These are phyloP conservation scores for Vigna nakashimae DNA, from an alignment of 306 rosid species.

Conservation along the genomic window DNA sequence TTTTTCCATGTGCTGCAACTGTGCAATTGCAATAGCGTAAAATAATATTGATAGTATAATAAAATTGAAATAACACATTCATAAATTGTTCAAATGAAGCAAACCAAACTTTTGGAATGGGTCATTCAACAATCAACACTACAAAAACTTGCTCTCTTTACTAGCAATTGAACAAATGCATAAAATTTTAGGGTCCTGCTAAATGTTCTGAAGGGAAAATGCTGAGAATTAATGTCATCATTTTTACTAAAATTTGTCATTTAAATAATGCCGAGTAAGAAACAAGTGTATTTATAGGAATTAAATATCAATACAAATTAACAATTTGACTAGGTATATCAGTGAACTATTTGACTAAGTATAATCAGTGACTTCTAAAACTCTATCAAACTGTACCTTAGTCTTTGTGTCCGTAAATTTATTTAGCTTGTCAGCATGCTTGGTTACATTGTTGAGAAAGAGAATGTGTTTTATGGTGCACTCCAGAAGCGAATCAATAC, in stretches of 20 bases:
- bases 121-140: constrained; percentile 16
- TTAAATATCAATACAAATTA: constrained; percentile 3
- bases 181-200: not conserved
- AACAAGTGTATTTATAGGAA: not conserved
- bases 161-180: constrained; percentile 3
- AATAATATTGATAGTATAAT: constrained; percentile 28
- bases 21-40: constrained; percentile 43
- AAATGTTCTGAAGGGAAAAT: not conserved
- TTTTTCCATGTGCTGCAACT: constrained; percentile 68
- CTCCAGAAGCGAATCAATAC: constrained; percentile 96
- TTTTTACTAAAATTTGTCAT: not conserved
- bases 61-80: not conserved
- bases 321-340: constrained; percentile 15
- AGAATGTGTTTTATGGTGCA: constrained; percentile 92
- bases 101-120: constrained; percentile 32
- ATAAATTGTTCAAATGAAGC: constrained; percentile 7
- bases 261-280: constrained; percentile 5
- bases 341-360: not conserved
- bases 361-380: constrained; percentile 15
- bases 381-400: constrained; percentile 44
- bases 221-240: not conserved
- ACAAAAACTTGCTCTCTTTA: constrained; percentile 12
- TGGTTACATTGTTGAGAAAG: constrained; percentile 85
- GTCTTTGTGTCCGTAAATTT: constrained; percentile 67
- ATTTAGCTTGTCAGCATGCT: constrained; percentile 90